Evolutionary conservation across 176 grass and related monocot species (phyloP).

Genomic region (Aegilops tauschii): DNA sequence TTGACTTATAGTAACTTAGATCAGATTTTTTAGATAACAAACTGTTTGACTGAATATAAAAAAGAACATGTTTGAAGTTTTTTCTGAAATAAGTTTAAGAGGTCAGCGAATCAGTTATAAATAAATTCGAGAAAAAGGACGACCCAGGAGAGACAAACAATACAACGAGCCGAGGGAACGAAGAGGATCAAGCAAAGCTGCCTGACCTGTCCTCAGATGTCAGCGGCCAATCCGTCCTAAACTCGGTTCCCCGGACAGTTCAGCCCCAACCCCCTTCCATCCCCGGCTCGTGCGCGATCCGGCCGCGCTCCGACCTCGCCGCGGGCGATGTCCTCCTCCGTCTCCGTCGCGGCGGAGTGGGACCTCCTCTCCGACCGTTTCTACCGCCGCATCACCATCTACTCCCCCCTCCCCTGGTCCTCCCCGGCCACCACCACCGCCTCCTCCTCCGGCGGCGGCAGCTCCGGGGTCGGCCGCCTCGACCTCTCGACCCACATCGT

Average conservation of each 20-base stretch:
- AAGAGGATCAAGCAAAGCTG: no score
- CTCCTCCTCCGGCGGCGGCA: conserved; percentile 51
- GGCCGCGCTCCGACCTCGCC: conserved; percentile 19
- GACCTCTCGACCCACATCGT: conserved; percentile 86
- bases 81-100: no score
- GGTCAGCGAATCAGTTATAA: no score
- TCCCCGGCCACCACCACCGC: conserved; percentile 4
- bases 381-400: conserved; percentile 62
- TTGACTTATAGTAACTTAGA: no score
- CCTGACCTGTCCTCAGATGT: not conserved
- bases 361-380: conserved; percentile 84
- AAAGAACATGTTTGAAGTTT: no score
- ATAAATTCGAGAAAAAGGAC: no score
- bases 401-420: conserved; percentile 57
- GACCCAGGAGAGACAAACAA: no score
- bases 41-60: no score
- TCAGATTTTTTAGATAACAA: no score
- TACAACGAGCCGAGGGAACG: no score
- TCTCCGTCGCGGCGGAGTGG: conserved; percentile 97
- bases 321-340: conserved; percentile 69
- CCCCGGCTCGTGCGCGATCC: conserved; percentile 11
- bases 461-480: conserved; percentile 50
- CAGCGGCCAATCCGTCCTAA: not conserved
- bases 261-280: not conserved
- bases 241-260: not conserved